These are phyloP conservation scores for Diutina rugosa DNA, from an alignment of 1,139 yeast species.

Conservation along the genomic window DNA sequence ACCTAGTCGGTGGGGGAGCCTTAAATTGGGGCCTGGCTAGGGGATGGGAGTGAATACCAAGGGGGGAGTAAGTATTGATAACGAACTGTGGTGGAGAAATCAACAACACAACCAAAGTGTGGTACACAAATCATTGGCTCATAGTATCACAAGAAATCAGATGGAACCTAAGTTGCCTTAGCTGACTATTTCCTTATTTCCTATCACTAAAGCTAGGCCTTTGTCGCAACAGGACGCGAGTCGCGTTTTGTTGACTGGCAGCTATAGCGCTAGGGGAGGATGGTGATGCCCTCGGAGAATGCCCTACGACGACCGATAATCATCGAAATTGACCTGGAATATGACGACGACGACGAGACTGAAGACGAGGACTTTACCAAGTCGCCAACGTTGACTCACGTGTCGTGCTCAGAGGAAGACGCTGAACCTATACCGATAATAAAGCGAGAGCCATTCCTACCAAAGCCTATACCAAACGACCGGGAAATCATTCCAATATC, in stretches of 20 bases:
- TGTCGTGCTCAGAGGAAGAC: background rate
- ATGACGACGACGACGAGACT: background rate
- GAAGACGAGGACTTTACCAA: background rate
- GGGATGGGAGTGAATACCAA: too few relatives aligned
- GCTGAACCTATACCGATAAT: background rate
- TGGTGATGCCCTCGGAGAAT: background rate
- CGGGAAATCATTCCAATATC: too few relatives aligned
- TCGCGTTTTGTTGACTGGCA: background rate
- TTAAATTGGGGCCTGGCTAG: too few relatives aligned
- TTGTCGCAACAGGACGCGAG: background rate
- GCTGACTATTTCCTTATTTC: too few relatives aligned
- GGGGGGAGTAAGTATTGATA: too few relatives aligned
- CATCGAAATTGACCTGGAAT: background rate
- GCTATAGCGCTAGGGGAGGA: background rate
- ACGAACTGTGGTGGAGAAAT: too few relatives aligned
- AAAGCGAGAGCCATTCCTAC: background rate
- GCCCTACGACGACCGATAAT: background rate
- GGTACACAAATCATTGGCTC: too few relatives aligned
- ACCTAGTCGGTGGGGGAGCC: too few relatives aligned
- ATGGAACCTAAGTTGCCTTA: too few relatives aligned
- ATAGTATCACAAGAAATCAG: too few relatives aligned
- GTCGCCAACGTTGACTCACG: background rate
- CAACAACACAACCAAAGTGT: too few relatives aligned
- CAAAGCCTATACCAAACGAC: background rate
- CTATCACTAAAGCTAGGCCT: background rate